Conservation (phyloP, 805 yeast species). For the Pichia thaimueangensis region DNA sequence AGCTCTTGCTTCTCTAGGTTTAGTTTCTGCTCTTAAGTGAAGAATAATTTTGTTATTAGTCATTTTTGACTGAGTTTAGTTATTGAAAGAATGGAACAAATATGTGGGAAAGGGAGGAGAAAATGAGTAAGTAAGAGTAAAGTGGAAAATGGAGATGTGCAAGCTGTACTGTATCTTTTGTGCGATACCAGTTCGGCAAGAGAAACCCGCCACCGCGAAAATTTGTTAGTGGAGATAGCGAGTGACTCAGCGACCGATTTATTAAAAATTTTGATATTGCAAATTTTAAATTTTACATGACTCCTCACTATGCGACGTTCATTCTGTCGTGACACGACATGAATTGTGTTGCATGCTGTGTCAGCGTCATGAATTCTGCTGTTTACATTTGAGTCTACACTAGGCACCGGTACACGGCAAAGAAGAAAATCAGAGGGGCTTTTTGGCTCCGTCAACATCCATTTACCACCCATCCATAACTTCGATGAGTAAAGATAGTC, state of each 20-base stretch:
- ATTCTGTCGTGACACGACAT: background rate
- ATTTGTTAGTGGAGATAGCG: too few relatives aligned
- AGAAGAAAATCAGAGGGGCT: too few relatives aligned
- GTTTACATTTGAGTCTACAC: too few relatives aligned
- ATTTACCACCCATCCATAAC: too few relatives aligned
- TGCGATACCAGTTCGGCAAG: too few relatives aligned
- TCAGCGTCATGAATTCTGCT: too few relatives aligned
- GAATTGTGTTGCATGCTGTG: background rate
- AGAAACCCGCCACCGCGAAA: background rate
- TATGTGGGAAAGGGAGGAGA: background rate
- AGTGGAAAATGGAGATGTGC: background rate
- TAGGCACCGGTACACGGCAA: too few relatives aligned
- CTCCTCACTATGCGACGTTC: background rate
- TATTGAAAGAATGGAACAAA: too few relatives aligned
- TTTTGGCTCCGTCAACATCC: too few relatives aligned
- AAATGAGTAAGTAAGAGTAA: too few relatives aligned
- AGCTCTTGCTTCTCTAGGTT: slow-evolving; percentile 96
- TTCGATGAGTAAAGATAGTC: slow-evolving; percentile 32
- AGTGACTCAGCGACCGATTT: background rate
- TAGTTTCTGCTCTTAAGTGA: slow-evolving; percentile 94
- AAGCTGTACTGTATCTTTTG: too few relatives aligned
- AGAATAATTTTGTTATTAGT: slow-evolving; percentile 44
- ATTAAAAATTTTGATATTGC: too few relatives aligned
- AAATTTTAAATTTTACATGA: background rate
- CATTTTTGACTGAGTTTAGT: background rate